A percentile compares a stretch with the other conserved stretches of the same genome.
phyloP scores from a whole-genome alignment of 495 filamentous ascomycete genomes.

The Aspergillus wentii region DNA sequence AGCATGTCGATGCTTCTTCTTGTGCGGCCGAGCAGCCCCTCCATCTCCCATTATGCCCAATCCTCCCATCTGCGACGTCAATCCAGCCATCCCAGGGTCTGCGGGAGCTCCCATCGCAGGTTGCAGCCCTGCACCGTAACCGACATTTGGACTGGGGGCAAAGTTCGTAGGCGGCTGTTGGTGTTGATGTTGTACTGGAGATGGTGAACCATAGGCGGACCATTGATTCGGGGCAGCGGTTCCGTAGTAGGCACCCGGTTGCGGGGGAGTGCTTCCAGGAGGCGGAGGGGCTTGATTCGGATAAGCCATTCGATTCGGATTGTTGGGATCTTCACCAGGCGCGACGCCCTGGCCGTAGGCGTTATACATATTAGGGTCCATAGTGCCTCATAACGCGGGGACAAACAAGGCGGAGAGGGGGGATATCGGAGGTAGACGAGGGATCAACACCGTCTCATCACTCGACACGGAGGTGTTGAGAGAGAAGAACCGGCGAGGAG shows the following conservation, averaged over 20 bases:
- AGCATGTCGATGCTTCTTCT: constrained; percentile 93
- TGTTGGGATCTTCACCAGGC: constrained; percentile 60
- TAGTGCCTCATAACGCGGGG: constrained; percentile 31
- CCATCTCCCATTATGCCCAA: constrained; percentile 68
- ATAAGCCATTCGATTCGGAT: constrained; percentile 52
- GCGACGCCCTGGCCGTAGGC: constrained; percentile 50
- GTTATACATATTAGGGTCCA: constrained; percentile 82
- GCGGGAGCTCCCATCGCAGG: constrained; percentile 22
- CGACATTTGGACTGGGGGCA: constrained; percentile 20
- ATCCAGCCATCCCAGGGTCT: constrained; percentile 48
- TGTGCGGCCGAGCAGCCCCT: constrained; percentile 51
- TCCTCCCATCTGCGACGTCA: constrained; percentile 84
- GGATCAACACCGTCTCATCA: constrained; percentile 13
- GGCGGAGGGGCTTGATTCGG: constrained; percentile 48
- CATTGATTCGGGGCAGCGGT: constrained; percentile 33
- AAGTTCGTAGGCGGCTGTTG: constrained; percentile 15
- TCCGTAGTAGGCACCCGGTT: constrained; percentile 46
- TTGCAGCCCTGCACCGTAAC: constrained; percentile 31
- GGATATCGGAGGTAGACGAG: constrained; percentile 1
- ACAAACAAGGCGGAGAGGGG: constrained; percentile 2
- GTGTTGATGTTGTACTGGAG: constrained; percentile 5
- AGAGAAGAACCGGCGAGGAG: no score
- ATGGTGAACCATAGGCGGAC: constrained; percentile 34
- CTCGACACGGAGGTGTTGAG: not conserved
- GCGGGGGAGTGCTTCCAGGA: constrained; percentile 56